Evolutionary conservation across 1,284 basidiomycete genomes (phyloP), one percentile per base, ranked within the genome.

Genomic region (Heliocybe sulcata): DNA sequence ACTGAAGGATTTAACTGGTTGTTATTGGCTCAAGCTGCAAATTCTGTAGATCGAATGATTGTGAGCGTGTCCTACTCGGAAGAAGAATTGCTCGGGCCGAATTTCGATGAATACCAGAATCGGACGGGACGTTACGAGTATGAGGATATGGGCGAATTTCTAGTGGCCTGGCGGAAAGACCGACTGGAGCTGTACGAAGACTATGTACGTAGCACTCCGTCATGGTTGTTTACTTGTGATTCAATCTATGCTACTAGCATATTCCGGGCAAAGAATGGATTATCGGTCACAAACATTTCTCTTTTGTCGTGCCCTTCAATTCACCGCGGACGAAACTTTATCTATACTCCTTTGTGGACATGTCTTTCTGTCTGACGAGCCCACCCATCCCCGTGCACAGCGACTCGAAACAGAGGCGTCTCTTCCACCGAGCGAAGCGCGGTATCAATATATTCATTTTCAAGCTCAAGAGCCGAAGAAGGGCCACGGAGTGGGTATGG

Each of bases 401-500:
- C 33, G 66, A 70, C 35, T 65, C 74, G 1, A 77, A 71, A 52
- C 67, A 72, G 12, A 74, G 71, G 3, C 67, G 70, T 54, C 65
- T 77, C 23, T 76, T 85, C 53, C 75, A 75, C 57, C 68, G 72
- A 14, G 64, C 65, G 1, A 79, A 75, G 52, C 76, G 79, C 56
- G 90, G 90, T n/a, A 86, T 83, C 0, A 85, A 87, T 59, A 79
- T 93, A 12, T 91, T 90, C 61, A 73, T 94, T 22, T 90, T 92
- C 68, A 91, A 92, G 63, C 66, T 71, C 27, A 89, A 85, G 69
- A 82, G 79, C 57, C 80, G 87, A 12, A 82, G 85, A 12, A 74
- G 88, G 52, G 85, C 86, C 1, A 74, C 78, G 26, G 92, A 94
- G 66, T 94, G 92, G 92, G 72, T 83, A 48, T 94, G 91, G 91